Percentiles rank a stretch among this genome's conserved stretches.
Evolutionary conservation across 2,329 filamentous ascomycete genomes (phyloP).

Genomic region (Colletotrichum incanum): DNA sequence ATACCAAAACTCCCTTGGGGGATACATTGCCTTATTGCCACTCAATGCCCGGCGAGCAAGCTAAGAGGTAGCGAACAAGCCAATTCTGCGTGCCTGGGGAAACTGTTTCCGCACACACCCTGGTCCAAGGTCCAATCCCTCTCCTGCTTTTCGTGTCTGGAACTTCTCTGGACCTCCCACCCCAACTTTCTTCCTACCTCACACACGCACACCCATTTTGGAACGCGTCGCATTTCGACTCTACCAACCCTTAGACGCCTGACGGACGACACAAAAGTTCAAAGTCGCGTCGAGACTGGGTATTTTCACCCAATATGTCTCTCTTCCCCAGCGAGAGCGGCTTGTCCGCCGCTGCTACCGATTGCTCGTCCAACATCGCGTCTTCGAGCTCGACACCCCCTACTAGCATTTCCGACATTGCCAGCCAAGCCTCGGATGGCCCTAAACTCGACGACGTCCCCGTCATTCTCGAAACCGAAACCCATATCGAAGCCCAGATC

Average conservation of each 20-base stretch:
- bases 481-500: slow-evolving; percentile 30
- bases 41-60: slow-evolving; percentile 41
- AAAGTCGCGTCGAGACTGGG: slow-evolving; percentile 43
- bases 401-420: slow-evolving; percentile 75
- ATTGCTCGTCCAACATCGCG: slow-evolving; percentile 67
- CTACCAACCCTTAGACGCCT: slow-evolving; percentile 9
- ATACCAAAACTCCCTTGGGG: slow-evolving; percentile 16
- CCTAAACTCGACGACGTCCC: slow-evolving; percentile 54
- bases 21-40: slow-evolving; percentile 35
- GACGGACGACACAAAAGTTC: background rate
- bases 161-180: slow-evolving; percentile 28
- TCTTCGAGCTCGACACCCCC: slow-evolving; percentile 76
- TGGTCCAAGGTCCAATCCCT: slow-evolving; percentile 29
- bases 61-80: slow-evolving; percentile 39
- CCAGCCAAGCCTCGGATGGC: slow-evolving; percentile 68
- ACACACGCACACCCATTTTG: slow-evolving; percentile 31
- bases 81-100: slow-evolving; percentile 39
- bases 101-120: slow-evolving; percentile 35
- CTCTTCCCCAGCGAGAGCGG: slow-evolving; percentile 50
- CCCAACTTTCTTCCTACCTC: slow-evolving; percentile 35
- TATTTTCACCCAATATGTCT: slow-evolving; percentile 49
- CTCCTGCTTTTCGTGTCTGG: slow-evolving; percentile 42
- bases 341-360: slow-evolving; percentile 52
- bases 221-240: slow-evolving; percentile 42
- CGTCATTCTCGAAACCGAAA: slow-evolving; percentile 42